These are phyloP conservation scores for Skeletonema menzelii DNA, from an alignment of 108 stramenopile genomes.

Conservation along the genomic window DNA sequence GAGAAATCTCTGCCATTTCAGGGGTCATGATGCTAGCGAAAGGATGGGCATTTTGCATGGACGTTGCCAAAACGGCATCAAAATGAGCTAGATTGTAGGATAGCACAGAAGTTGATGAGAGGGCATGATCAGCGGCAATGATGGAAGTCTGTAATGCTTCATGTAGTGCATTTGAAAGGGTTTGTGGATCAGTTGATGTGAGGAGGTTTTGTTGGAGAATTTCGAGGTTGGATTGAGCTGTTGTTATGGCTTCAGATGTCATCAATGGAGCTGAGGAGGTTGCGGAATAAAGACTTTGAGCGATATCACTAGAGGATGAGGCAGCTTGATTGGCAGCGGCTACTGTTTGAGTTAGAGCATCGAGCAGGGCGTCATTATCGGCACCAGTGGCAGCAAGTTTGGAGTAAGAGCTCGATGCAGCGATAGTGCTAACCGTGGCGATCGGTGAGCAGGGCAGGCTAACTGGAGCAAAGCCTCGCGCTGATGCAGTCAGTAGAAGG, in stretches of 20 bases:
- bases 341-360: slow-evolving; percentile 2
- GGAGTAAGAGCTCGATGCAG: no score
- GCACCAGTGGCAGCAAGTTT: no score
- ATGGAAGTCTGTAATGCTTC: slow-evolving; percentile 8
- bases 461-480: no score
- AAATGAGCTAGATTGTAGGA: slow-evolving; percentile 1
- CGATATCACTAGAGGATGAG: slow-evolving; percentile 8
- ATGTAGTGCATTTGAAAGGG: not conserved
- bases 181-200: not conserved
- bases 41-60: not conserved
- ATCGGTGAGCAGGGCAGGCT: no score
- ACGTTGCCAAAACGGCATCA: slow-evolving; percentile 3
- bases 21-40: not conserved
- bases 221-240: slow-evolving; percentile 7
- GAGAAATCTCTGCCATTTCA: not conserved
- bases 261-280: not conserved
- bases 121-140: slow-evolving; percentile 3
- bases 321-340: slow-evolving; percentile 16
- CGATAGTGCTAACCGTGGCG: no score
- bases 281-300: not conserved
- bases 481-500: no score
- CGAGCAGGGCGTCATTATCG: slow-evolving; percentile 1
- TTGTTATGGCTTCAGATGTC: not conserved
- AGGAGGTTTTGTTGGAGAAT: not conserved
- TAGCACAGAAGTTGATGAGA: slow-evolving; percentile 2